Evolutionary conservation across 1,284 basidiomycete genomes (phyloP).

Genomic region (Sanghuangporus weigelae): DNA sequence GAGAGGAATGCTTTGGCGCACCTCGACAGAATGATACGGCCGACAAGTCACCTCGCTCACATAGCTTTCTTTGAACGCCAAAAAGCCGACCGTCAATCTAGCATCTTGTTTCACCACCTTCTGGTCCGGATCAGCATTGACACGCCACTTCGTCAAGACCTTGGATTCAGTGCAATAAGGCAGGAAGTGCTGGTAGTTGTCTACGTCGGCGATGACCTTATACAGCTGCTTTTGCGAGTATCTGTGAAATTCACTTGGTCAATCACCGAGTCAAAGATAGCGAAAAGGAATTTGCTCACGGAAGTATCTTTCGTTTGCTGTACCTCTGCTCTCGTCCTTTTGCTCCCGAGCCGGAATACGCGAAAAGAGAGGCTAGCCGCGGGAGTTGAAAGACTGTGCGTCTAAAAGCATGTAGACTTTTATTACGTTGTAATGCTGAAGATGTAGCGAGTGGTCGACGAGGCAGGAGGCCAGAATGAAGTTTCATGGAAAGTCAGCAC

Average conservation of each 20-base stretch:
- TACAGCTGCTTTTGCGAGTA: constrained; percentile 80
- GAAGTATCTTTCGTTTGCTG: constrained; percentile 68
- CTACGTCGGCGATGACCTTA: constrained; percentile 82
- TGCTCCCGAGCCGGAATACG: constrained; percentile 26
- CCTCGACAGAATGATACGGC: constrained; percentile 76
- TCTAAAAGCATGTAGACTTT: neutral
- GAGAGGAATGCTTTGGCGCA: constrained; percentile 33
- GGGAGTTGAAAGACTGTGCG: constrained; percentile 36
- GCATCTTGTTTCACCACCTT: constrained; percentile 62
- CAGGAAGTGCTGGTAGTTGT: constrained; percentile 81
- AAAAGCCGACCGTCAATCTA: constrained; percentile 86
- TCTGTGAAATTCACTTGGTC: constrained; percentile 32
- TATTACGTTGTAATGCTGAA: neutral
- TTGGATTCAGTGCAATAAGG: constrained; percentile 85
- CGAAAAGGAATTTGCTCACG: constrained; percentile 47
- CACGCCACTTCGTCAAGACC: constrained; percentile 43
- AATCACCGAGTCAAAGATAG: constrained; percentile 2
- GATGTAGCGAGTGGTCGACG: neutral
- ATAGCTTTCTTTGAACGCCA: constrained; percentile 85
- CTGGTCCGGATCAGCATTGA: constrained; percentile 21
- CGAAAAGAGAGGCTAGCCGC: constrained; percentile 36
- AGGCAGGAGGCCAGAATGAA: neutral
- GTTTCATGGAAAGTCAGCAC: neutral
- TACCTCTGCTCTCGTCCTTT: constrained; percentile 34
- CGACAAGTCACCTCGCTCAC: constrained; percentile 78